phyloP scores from a whole-genome alignment of 2,329 filamentous ascomycete species.

The Fusarium nygamai region DNA sequence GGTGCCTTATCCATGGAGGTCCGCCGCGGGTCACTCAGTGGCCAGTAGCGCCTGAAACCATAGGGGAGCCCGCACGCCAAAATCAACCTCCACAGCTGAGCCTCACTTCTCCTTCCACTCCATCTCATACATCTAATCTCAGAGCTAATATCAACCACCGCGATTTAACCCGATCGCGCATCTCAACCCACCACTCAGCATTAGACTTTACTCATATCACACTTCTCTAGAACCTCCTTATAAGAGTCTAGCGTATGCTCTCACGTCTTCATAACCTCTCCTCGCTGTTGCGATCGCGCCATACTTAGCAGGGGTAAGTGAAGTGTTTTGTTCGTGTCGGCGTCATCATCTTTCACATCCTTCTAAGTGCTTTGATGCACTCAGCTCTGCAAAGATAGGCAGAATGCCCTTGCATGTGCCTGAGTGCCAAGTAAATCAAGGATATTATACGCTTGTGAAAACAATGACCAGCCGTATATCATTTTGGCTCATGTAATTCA shows the following conservation, averaged over 20 bases:
- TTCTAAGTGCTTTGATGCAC: neutral
- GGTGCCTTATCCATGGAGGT: neutral
- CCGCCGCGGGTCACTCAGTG: conserved; percentile 17
- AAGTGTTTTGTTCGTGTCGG: conserved; percentile 9
- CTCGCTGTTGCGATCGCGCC: conserved; percentile 27
- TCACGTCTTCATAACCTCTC: neutral
- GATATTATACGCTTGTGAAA: neutral
- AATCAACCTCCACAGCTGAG: conserved; percentile 32
- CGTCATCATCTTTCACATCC: neutral
- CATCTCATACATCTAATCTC: conserved; percentile 32
- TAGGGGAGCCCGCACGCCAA: conserved; percentile 25
- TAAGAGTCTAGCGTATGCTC: neutral
- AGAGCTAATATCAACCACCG: conserved; percentile 18
- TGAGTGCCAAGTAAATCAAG: neutral
- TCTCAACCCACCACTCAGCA: neutral
- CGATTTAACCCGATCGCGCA: conserved; percentile 14
- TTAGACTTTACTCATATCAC: neutral
- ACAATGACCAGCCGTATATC: neutral
- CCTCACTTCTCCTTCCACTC: conserved; percentile 25
- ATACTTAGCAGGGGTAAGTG: conserved; percentile 32
- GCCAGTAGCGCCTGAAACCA: conserved; percentile 31
- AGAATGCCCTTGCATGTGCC: neutral
- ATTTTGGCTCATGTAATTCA: conserved; percentile 1
- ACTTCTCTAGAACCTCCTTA: neutral
- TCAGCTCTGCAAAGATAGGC: neutral